phyloP scores from a whole-genome alignment of 2,329 filamentous ascomycete species.

The Aspergillus quadricinctus region DNA sequence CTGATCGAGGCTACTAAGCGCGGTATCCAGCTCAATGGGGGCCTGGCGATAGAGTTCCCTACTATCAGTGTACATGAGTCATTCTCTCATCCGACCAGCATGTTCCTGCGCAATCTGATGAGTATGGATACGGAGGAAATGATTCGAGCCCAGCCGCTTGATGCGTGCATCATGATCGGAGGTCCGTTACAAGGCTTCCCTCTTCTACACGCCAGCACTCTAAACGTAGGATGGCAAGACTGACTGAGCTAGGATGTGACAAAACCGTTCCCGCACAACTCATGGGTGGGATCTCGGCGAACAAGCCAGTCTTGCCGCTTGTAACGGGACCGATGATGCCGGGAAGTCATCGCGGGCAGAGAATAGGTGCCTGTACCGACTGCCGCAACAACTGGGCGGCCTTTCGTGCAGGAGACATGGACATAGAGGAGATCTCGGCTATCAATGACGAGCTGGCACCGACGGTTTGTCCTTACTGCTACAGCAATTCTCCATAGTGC shows the following conservation, averaged over 20 bases:
- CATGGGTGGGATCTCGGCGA: conserved; percentile 71
- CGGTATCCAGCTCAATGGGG: conserved; percentile 63
- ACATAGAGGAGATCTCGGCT: conserved; percentile 66
- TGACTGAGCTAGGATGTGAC: conserved; percentile 56
- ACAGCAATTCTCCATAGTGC: background rate
- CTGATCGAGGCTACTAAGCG: conserved; percentile 67
- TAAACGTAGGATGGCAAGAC: background rate
- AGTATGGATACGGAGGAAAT: conserved; percentile 78
- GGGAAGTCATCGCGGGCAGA: conserved; percentile 58
- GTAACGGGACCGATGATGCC: conserved; percentile 74
- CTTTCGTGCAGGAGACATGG: conserved; percentile 61
- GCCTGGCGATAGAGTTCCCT: conserved; percentile 67
- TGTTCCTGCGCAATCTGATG: conserved; percentile 72
- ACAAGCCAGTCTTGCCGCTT: conserved; percentile 65
- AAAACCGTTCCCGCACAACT: conserved; percentile 71
- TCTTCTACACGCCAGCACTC: background rate
- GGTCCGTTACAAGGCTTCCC: conserved; percentile 40
- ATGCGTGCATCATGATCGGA: conserved; percentile 64
- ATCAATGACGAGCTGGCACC: conserved; percentile 71
- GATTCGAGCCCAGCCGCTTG: conserved; percentile 66
- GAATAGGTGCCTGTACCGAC: conserved; percentile 70
- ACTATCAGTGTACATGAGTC: conserved; percentile 69
- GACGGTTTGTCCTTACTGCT: conserved; percentile 47
- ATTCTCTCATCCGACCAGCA: conserved; percentile 67
- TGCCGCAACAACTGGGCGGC: conserved; percentile 70